Evolutionary conservation across 1,284 basidiomycete genomes (phyloP).

Genomic region (Boletus smithii): DNA sequence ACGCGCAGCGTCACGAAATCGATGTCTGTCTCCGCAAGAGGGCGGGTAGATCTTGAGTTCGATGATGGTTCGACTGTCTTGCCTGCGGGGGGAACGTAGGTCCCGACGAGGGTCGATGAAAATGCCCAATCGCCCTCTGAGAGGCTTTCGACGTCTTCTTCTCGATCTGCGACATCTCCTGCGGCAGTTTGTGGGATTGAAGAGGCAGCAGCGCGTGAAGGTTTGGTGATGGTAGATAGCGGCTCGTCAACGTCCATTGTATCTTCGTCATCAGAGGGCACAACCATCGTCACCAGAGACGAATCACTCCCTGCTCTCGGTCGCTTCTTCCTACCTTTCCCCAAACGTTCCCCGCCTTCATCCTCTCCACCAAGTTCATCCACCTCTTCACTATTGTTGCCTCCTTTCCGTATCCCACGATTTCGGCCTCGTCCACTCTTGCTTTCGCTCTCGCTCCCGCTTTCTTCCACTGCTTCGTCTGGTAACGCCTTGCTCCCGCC

Average conservation of each 20-base stretch:
- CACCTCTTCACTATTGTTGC: conserved; percentile 12
- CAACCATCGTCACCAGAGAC: conserved; percentile 23
- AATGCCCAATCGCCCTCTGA: conserved; percentile 29
- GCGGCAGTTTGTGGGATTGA: not conserved
- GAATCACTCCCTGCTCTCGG: conserved; percentile 18
- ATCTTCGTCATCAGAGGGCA: conserved; percentile 29
- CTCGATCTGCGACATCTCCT: not conserved
- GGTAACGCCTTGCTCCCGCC: conserved; percentile 37
- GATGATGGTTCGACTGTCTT: conserved; percentile 17
- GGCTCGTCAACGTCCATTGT: conserved; percentile 28
- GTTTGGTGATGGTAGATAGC: conserved; percentile 3
- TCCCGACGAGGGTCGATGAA: conserved; percentile 29
- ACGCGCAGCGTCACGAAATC: conserved; percentile 42
- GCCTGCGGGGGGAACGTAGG: conserved; percentile 18
- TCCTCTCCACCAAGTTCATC: conserved; percentile 17
- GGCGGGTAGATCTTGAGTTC: not conserved
- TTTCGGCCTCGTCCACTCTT: conserved; percentile 10
- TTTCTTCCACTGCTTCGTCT: conserved; percentile 4
- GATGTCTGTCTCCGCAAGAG: not conserved
- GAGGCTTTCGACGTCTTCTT: conserved; percentile 24
- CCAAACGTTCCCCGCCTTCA: not conserved
- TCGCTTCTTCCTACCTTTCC: conserved; percentile 5
- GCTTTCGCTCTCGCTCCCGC: conserved; percentile 7
- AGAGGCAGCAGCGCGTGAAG: not conserved
- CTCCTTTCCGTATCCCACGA: conserved; percentile 7